A percentile compares a stretch with the other conserved stretches of the same genome.
phyloP scores from a whole-genome alignment of 768 basidiomycete species.

The Rhodotorula diobovata region DNA sequence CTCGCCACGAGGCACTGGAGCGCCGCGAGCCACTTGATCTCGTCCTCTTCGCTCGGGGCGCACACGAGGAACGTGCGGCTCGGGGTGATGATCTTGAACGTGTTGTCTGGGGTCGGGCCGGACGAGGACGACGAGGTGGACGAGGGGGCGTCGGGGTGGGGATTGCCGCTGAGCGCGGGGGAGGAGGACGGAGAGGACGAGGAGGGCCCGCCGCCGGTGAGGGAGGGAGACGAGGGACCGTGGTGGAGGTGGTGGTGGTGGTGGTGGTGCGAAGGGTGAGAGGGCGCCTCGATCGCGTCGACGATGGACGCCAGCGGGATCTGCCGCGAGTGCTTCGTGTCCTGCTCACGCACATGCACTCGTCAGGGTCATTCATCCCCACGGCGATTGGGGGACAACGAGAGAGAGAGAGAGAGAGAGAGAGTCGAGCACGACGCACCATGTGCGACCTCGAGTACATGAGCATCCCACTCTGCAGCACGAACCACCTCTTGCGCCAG shows the following conservation, averaged over 20 bases:
- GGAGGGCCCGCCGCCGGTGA: background rate
- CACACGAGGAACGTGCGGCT: slow-evolving; percentile 82
- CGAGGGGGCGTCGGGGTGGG: background rate
- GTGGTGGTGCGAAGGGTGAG: background rate
- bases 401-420: background rate
- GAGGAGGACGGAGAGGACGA: background rate
- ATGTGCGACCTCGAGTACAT: slow-evolving; percentile 90
- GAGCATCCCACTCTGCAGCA: slow-evolving; percentile 79
- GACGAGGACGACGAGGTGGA: background rate
- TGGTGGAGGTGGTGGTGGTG: background rate
- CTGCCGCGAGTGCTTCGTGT: slow-evolving; percentile 78
- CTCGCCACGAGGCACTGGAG: slow-evolving; percentile 72
- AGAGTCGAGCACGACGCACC: slow-evolving; percentile 54
- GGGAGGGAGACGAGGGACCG: background rate
- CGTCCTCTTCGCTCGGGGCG: slow-evolving; percentile 94
- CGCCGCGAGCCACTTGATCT: slow-evolving; percentile 96
- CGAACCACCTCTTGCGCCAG: slow-evolving; percentile 98
- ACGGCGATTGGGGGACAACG: no score
- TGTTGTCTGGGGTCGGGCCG: slow-evolving; percentile 54
- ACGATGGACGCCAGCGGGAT: slow-evolving; percentile 80
- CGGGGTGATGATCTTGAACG: slow-evolving; percentile 95
- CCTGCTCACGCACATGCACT: slow-evolving; percentile 55
- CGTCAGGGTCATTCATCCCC: no score
- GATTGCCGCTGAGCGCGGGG: no score
- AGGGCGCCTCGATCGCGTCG: slow-evolving; percentile 69